Evolutionary conservation across 495 filamentous ascomycete genomes (phyloP), one percentile per base, ranked within the genome.

Genomic region (Penicillium cinerascens): DNA sequence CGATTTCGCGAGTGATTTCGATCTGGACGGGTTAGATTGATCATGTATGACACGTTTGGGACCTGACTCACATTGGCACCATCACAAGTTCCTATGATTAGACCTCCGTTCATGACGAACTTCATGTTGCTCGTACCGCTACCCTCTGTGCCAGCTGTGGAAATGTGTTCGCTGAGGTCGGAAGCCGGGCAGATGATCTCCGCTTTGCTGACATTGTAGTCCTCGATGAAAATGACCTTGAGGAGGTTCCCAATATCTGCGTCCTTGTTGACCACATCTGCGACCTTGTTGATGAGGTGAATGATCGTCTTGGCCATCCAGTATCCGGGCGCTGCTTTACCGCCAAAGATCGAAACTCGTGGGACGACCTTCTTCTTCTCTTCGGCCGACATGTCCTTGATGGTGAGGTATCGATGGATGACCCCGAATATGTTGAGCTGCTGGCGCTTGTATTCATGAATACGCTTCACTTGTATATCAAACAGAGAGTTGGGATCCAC

Each of bases 251-350:
- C 92, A 63, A 97, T 82, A 42, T 97, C 93, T 33, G 82, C 74
- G 63, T 98, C 93, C 8, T 85, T 86, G 72, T 98, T 98, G 55
- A 98, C 86, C 2, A 97, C 87, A n/a, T 81, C 71, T 5, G 90
- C 91, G 37, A 97, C 95, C 53, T 82, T 86, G 76, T 95, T 96
- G 75, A 98, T 87, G 44, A 98, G 82, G 66, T 97, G 91, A 53
- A 98, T 98, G 55, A 98, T 88, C 7, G 92, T 92, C 82, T 98
- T 98, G 17, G 93, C 93, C 93, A 98, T 98, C 95, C 95, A 98
- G 75, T 98, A 98, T 3, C 93, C 93, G 2, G 93, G 93, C 0
- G 93, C 93, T 17, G 93, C 93, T 72, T 98, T 98, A 51, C 93
- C 93, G 56, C 95, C 93, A 66, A 98, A 96, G 72, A 98, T 95